These are phyloP conservation scores for Solanum sitiens DNA, from an alignment of 257 asterid genomes.

Conservation along the genomic window DNA sequence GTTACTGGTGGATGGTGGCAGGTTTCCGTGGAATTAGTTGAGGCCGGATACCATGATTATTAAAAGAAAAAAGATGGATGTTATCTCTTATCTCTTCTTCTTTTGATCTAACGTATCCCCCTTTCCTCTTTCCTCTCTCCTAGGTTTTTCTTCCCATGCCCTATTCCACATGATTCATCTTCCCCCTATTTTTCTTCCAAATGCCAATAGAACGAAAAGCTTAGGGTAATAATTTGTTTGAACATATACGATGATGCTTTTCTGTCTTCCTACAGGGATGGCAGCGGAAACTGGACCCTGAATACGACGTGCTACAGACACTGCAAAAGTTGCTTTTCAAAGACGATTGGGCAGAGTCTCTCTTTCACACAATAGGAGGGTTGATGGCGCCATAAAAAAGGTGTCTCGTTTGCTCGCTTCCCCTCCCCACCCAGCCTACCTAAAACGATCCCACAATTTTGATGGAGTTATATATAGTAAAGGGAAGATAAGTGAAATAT, in stretches of 20 bases:
- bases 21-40: not conserved
- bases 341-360: conserved; percentile 67
- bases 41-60: not conserved
- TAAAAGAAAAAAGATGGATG: not conserved
- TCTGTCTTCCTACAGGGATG: conserved; percentile 46
- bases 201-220: not conserved
- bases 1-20: not conserved
- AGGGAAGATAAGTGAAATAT: not conserved
- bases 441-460: not conserved
- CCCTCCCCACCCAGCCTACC: not conserved
- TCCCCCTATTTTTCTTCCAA: not conserved
- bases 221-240: not conserved
- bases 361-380: conserved; percentile 63
- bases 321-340: conserved; percentile 64
- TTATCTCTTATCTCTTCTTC: not conserved
- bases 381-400: conserved; percentile 66
- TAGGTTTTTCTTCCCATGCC: not conserved
- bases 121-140: not conserved
- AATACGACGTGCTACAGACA: conserved; percentile 55
- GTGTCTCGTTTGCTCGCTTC: not conserved
- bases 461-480: not conserved
- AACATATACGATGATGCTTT: not conserved
- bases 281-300: conserved; percentile 91
- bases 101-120: not conserved
- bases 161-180: not conserved